Conservation (phyloP, 2,329 filamentous ascomycete genomes). For the Pestalotiopsis sp. region DNA sequence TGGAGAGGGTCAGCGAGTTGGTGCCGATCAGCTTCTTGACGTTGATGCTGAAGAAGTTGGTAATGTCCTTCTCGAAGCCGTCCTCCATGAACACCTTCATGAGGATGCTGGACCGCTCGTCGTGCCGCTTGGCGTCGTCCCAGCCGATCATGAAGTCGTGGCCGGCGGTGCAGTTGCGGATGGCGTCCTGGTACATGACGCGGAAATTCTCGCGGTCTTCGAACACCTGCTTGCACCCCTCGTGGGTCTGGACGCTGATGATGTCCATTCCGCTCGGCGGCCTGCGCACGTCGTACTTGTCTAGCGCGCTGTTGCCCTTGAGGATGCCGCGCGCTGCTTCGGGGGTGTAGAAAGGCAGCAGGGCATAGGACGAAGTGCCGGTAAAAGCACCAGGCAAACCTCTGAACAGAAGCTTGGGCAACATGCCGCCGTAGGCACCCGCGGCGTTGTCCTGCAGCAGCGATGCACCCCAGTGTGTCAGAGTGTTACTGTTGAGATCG, state of each 20-base stretch:
- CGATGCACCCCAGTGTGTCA: conserved; percentile 53
- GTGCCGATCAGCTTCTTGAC: conserved; percentile 64
- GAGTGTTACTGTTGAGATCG: conserved; percentile 48
- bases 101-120: conserved; percentile 34
- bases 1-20: conserved; percentile 57
- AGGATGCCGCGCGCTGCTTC: conserved; percentile 48
- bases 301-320: conserved; percentile 44
- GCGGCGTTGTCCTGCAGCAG: conserved; percentile 38
- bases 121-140: conserved; percentile 43
- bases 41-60: conserved; percentile 69
- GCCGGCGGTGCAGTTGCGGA: conserved; percentile 42
- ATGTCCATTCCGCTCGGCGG: conserved; percentile 42
- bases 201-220: conserved; percentile 51
- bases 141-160: conserved; percentile 51
- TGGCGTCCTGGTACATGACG: conserved; percentile 47
- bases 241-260: conserved; percentile 50
- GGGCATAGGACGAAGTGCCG: conserved; percentile 65
- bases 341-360: conserved; percentile 57
- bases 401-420: conserved; percentile 45
- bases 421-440: conserved; percentile 48
- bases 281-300: conserved; percentile 47
- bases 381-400: conserved; percentile 49
- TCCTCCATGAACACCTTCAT: conserved; percentile 60
- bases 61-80: conserved; percentile 55
- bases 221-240: conserved; percentile 51